These are phyloP conservation scores for Rhizophlyctis rosea DNA, from an alignment of 192 early-diverging fungal genomes.

Conservation along the genomic window DNA sequence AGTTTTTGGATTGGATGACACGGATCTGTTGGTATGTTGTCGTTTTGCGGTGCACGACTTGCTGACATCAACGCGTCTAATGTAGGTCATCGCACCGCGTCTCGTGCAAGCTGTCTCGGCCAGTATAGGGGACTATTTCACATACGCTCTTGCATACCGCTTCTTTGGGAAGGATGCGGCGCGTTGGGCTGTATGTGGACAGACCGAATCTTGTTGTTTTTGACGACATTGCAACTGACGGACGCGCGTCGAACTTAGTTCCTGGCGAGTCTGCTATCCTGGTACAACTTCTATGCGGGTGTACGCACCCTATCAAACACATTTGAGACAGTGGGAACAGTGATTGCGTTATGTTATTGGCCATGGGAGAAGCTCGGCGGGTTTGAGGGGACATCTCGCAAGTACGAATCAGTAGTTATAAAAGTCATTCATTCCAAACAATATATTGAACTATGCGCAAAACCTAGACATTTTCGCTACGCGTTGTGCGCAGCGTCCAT, in stretches of 20 bases:
- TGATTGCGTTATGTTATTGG: constrained; percentile 81
- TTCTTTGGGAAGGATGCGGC: constrained; percentile 59
- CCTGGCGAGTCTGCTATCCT: constrained; percentile 46
- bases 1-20: constrained; percentile 60
- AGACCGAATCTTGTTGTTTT: too few species aligned
- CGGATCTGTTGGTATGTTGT: constrained; percentile 64
- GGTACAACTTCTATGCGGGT: constrained; percentile 59
- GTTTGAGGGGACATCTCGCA: too few species aligned
- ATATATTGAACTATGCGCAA: constrained; percentile 2
- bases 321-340: constrained; percentile 72
- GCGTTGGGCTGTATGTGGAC: constrained; percentile 61
- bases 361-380: constrained; percentile 52
- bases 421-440: background rate
- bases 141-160: constrained; percentile 66
- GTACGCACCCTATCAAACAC: constrained; percentile 68
- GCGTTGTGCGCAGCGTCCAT: constrained; percentile 72
- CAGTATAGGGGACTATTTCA: constrained; percentile 67
- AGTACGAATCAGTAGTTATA: background rate
- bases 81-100: constrained; percentile 69
- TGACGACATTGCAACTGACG: constrained; percentile 15
- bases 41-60: background rate
- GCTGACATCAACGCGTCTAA: background rate
- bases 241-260: constrained; percentile 41
- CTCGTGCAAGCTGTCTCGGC: constrained; percentile 73
- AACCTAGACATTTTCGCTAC: constrained; percentile 30